Base-by-base conservation (phyloP, 2,329 filamentous ascomycete genomes). In the Phyllosticta capitalensis region DNA sequence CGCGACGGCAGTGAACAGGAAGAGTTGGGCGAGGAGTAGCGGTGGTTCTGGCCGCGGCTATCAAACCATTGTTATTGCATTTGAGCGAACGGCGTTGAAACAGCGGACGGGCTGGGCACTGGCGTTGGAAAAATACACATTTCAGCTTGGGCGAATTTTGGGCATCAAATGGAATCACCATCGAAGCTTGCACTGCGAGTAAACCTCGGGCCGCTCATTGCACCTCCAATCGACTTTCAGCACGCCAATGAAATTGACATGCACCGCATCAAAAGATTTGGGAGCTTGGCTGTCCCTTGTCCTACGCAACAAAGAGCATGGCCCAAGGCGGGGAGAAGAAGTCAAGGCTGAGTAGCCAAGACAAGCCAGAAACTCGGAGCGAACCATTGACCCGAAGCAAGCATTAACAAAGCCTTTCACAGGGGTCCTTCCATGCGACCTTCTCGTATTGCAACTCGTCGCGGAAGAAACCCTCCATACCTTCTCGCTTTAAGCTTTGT, bases 1-100 rank as follows among this genome's bases (percentile, higher is more conserved):
- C 64, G 72, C 28, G 72, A 74, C 52, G 72, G 72, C 20, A 71
- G 67, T 55, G 71, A 71, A 57, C 69, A 68, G 61, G 71, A 74
- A 58, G 70, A 71, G 26, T 48, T 28, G 19, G 60, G 60, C 49
- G 20, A 45, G 21, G 28, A 22, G 22, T 19, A 30, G 48, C n/a
- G 58, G 48, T 20, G 7, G 24, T 26, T 26, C 19, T 24, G 4
- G 52, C 22, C 52, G 24, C 21, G 19, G 45, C 30, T 19, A 45
- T n/a, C 20, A 45, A 21, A 19, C 20, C 22, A 26, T 55, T 49
- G 48, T 54, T 45, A n/a, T 59, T 59, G 58, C 58, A 59, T 59
- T 55, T 55, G 58, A 59, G 58, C 58, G 58, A 52, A 28, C 51
- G 58, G 58, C 58, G 58, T 59, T 55, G 21, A 52, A 33, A 59